Evolutionary conservation across 1,284 basidiomycete species (phyloP).

Genomic region (Puccinia coronata): DNA sequence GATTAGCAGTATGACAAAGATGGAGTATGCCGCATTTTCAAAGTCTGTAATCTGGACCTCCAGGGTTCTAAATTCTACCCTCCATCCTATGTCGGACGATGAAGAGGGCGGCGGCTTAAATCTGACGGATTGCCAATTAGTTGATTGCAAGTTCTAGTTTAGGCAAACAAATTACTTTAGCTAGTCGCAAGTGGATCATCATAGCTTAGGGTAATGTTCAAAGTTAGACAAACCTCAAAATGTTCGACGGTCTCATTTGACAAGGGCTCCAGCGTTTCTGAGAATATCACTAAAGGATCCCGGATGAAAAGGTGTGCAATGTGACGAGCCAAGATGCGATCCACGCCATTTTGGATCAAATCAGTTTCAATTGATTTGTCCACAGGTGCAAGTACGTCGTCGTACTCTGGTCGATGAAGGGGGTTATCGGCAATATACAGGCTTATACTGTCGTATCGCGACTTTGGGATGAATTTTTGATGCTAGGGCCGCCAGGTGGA

Average conservation of each 20-base stretch:
- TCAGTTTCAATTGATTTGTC: conserved; percentile 73
- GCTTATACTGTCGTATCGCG: conserved; percentile 93
- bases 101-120: conserved; percentile 93
- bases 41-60: conserved; percentile 99
- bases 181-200: neutral
- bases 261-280: conserved; percentile 87
- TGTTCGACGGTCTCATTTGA: conserved; percentile 82
- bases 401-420: conserved; percentile 86
- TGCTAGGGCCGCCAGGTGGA: conserved; percentile 41
- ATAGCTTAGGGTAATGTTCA: neutral
- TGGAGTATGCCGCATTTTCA: conserved; percentile 94
- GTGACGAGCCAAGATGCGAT: conserved; percentile 83
- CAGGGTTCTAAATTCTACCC: conserved; percentile 98
- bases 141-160: conserved; percentile 88
- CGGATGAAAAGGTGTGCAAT: conserved; percentile 95
- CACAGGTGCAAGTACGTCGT: conserved; percentile 81
- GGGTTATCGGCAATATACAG: conserved; percentile 86
- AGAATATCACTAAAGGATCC: conserved; percentile 93
- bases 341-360: conserved; percentile 68
- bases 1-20: conserved; percentile 91
- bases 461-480: conserved; percentile 71
- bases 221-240: conserved; percentile 71
- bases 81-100: conserved; percentile 89
- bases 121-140: conserved; percentile 98
- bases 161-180: neutral